A percentile compares a stretch with the other conserved stretches of the same genome.
phyloP scores from a whole-genome alignment of 2,329 filamentous ascomycete genomes.

The Fusarium nematophilum region DNA sequence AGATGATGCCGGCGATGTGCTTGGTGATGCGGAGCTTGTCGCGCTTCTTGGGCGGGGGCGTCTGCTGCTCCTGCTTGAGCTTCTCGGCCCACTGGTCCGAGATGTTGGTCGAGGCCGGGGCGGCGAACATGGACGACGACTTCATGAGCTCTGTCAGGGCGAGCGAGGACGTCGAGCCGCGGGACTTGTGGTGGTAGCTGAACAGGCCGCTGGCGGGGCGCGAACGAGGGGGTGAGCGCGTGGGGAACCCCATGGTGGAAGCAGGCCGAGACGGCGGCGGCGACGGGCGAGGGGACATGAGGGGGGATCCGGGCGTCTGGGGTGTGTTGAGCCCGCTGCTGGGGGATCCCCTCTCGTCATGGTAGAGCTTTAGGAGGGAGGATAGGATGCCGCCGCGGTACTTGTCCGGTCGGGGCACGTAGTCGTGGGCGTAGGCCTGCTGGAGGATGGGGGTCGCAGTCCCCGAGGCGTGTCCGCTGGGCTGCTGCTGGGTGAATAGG shows the following conservation, averaged over 20 bases:
- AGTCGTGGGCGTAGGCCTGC: conserved; percentile 63
- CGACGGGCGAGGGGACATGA: conserved; percentile 56
- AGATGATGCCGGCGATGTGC: conserved; percentile 76
- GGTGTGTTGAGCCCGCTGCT: conserved; percentile 58
- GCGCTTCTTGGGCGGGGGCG: conserved; percentile 50
- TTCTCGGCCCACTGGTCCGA: conserved; percentile 59
- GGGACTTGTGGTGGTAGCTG: conserved; percentile 55
- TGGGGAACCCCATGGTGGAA: conserved; percentile 49
- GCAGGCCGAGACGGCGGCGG: conserved; percentile 54
- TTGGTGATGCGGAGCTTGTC: conserved; percentile 61
- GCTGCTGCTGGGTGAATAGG: conserved; percentile 46
- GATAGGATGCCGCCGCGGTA: conserved; percentile 81
- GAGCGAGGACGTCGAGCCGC: conserved; percentile 55
- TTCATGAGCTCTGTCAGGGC: conserved; percentile 64
- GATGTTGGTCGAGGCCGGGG: conserved; percentile 58
- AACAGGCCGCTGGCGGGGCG: conserved; percentile 54
- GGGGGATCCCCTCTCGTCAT: conserved; percentile 56
- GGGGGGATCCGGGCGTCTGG: conserved; percentile 51
- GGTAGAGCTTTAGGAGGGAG: conserved; percentile 77
- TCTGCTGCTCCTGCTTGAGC: conserved; percentile 53
- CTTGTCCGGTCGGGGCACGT: conserved; percentile 73
- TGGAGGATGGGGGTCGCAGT: conserved; percentile 55
- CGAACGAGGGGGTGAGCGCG: conserved; percentile 47
- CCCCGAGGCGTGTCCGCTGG: conserved; percentile 47
- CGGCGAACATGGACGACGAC: conserved; percentile 64